Base-by-base conservation (phyloP, 768 basidiomycete species). In the Clavulina sp. region DNA sequence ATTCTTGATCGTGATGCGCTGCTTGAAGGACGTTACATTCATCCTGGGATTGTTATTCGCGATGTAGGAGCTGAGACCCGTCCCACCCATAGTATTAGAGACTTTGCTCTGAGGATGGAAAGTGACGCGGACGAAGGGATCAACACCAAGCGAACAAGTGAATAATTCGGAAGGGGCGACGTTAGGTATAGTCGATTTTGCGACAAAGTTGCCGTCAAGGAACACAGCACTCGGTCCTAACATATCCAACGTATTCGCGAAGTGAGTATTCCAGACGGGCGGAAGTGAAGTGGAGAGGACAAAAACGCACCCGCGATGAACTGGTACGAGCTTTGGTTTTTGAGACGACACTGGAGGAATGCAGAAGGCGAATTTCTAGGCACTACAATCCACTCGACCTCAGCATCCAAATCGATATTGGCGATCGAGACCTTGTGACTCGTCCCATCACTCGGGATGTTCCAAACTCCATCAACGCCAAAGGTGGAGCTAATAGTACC, bases 391-490 rank as follows among this genome's bases (percentile, higher is more conserved):
- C 57, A 57, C 30, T 57, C 51, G 9, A 57, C 29, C 23, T 47
- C 47, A 2, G 57, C 57, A 5, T n/a, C 51, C 38, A 57, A 31
- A n/a, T 57, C 4, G 18, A 38, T 13, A 21, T 21, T 38, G 52
- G 50, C 57, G 16, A 57, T 57, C 6, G 55, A 31, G 26, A 57
- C 57, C 33, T 56, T 52, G 36, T 57, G 57, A 18, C 51, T 31
- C 44, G 47, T 41, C 7, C 26, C 34, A 24, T 54, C 55, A 44
- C 38, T 49, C n/a, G 57, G 57, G 21, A 57, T 56, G 30, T 48
- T 57, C 16, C 36, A 50, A 28, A 28, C 13, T 7, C 57, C 57
- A 41, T 55, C 55, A 21, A 57, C 53, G 16, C 26, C 7, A 48
- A 57, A 57, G 23, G 40, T 47, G 2, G 56, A 46, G 43, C 43